Conservation (phyloP, 2,329 filamentous ascomycete species). For the Calonectria naviculata region DNA sequence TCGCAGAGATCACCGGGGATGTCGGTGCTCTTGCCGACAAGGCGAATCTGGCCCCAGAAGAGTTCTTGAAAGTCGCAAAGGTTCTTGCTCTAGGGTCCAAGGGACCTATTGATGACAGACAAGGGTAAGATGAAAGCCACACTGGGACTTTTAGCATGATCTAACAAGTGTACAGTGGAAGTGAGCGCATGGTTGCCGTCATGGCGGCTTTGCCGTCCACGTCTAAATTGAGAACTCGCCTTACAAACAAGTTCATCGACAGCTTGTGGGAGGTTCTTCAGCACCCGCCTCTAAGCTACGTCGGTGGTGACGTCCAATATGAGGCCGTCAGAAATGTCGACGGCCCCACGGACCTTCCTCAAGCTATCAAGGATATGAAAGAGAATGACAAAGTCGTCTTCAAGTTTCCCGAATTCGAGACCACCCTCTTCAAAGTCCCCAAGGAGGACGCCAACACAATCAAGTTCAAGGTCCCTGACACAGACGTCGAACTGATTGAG, state of each 20-base stretch:
- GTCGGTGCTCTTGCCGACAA: conserved; percentile 47
- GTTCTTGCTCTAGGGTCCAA: conserved; percentile 49
- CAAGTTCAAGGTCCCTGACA: conserved; percentile 53
- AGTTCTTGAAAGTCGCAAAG: conserved; percentile 47
- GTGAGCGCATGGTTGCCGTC: conserved; percentile 51
- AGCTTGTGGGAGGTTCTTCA: conserved; percentile 65
- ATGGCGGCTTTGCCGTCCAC: not conserved
- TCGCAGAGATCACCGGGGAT: conserved; percentile 44
- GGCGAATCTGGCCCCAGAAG: conserved; percentile 37
- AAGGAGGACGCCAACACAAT: conserved; percentile 49
- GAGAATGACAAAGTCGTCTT: not conserved
- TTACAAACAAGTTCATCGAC: conserved; percentile 56
- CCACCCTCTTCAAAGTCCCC: conserved; percentile 36
- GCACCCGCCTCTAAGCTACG: conserved; percentile 62
- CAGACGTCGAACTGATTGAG: conserved; percentile 48
- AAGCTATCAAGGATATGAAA: not conserved
- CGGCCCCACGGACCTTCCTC: not conserved
- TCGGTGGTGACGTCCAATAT: conserved; percentile 54
- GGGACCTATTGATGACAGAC: conserved; percentile 68
- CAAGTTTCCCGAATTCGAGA: conserved; percentile 34
- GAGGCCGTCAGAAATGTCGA: conserved; percentile 39
- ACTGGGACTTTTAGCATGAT: not conserved
- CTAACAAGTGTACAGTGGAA: conserved; percentile 45
- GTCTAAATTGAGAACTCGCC: not conserved
- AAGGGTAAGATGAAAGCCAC: conserved; percentile 41